Conservation (phyloP, 2,329 filamentous ascomycete species). For the Ciborinia camelliae region DNA sequence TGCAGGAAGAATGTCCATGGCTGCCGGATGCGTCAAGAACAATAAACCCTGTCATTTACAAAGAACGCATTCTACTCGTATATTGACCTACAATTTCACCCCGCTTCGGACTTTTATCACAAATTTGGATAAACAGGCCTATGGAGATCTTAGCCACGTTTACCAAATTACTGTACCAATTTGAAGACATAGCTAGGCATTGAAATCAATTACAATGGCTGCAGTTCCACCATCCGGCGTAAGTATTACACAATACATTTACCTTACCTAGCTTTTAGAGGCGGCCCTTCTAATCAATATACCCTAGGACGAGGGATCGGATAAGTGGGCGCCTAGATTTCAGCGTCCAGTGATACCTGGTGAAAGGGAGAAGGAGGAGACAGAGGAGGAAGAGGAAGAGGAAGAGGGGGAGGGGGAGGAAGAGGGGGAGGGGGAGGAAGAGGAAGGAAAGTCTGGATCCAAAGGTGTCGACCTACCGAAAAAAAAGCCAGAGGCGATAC, state of each 20-base stretch:
- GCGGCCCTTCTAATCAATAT: neutral
- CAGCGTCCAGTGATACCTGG: neutral
- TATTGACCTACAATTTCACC: neutral
- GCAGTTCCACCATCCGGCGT: neutral
- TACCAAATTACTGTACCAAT: neutral
- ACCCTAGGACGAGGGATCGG: neutral
- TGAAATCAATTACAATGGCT: neutral
- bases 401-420: neutral
- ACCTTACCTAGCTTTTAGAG: neutral
- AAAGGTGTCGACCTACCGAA: too few relatives aligned
- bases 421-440: neutral
- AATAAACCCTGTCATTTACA: neutral
- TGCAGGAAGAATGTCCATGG: neutral
- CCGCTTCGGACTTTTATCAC: neutral
- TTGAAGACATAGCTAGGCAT: neutral
- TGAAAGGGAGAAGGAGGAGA: neutral
- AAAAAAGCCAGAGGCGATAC: neutral
- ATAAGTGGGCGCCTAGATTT: neutral
- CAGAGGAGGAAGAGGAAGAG: too few relatives aligned
- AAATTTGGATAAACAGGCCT: neutral
- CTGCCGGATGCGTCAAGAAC: slow-evolving; percentile 10
- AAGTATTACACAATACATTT: neutral
- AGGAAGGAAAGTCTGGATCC: neutral
- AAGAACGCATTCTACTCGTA: neutral
- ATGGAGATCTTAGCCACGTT: neutral